phyloP scores from a whole-genome alignment of 169 alveolate genomes.

The Plasmodium relictum region DNA sequence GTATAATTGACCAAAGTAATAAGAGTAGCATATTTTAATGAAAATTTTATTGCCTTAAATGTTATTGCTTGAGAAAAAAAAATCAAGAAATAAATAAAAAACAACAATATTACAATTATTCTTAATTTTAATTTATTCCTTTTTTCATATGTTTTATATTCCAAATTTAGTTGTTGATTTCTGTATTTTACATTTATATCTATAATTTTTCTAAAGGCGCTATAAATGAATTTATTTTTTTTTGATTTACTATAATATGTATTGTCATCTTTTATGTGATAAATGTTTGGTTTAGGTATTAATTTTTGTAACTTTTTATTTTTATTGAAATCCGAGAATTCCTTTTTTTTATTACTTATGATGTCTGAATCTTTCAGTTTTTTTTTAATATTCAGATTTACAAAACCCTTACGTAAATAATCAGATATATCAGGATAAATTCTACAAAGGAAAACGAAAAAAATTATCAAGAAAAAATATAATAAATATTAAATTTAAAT shows the following conservation, averaged over 20 bases:
- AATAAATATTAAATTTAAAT: neutral
- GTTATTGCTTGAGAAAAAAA: constrained; percentile 20
- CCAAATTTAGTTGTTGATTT: constrained; percentile 76
- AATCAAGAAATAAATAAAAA: constrained; percentile 21
- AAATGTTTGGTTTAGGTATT: constrained; percentile 47
- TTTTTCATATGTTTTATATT: constrained; percentile 75
- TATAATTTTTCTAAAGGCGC: constrained; percentile 25
- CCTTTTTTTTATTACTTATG: neutral
- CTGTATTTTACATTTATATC: constrained; percentile 53
- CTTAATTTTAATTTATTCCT: constrained; percentile 55
- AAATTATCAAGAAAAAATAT: neutral
- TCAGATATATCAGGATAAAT: constrained; percentile 53
- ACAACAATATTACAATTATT: constrained; percentile 32
- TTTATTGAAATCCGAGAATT: neutral
- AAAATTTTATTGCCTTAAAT: neutral
- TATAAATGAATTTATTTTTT: constrained; percentile 31
- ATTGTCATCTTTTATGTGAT: constrained; percentile 43
- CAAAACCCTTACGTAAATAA: constrained; percentile 8
- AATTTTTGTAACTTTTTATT: constrained; percentile 18
- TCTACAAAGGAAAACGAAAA: constrained; percentile 13
- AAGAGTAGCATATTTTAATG: neutral
- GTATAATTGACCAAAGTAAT: constrained; percentile 12
- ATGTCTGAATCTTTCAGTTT: neutral
- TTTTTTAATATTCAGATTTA: neutral
- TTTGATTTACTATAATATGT: constrained; percentile 16